These are phyloP conservation scores for Wickerhamiella galacta DNA, from an alignment of 805 yeast genomes.

Conservation along the genomic window DNA sequence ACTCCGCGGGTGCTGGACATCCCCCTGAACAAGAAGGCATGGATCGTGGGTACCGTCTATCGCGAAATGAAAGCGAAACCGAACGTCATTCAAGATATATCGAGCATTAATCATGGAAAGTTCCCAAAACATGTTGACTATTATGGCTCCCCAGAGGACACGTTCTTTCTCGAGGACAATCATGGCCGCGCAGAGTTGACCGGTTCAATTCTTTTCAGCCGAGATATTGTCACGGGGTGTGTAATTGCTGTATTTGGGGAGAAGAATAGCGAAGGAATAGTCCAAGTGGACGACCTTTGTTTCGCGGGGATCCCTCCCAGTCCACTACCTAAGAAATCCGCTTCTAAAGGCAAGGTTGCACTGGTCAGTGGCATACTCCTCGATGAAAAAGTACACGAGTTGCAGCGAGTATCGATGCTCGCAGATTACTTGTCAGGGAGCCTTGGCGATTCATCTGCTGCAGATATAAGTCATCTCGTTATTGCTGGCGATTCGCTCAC, in stretches of 20 bases:
- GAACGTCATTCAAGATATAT: slow-evolving; percentile 67
- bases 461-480: slow-evolving; percentile 33
- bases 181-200: slow-evolving; percentile 68
- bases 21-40: slow-evolving; percentile 41
- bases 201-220: slow-evolving; percentile 33
- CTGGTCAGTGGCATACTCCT: slow-evolving; percentile 63
- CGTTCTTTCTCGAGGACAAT: slow-evolving; percentile 74
- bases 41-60: slow-evolving; percentile 78
- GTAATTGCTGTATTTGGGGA: slow-evolving; percentile 75
- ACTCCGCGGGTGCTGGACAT: slow-evolving; percentile 46
- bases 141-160: slow-evolving; percentile 29
- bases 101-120: slow-evolving; percentile 19
- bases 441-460: slow-evolving; percentile 25
- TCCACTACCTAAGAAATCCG: neutral
- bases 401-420: slow-evolving; percentile 29
- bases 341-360: slow-evolving; percentile 31
- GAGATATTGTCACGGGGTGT: slow-evolving; percentile 66
- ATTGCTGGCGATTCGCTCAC: slow-evolving; percentile 60
- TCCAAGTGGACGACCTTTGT: slow-evolving; percentile 65
- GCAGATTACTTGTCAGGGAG: slow-evolving; percentile 61
- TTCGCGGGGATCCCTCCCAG: slow-evolving; percentile 41
- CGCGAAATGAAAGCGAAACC: slow-evolving; percentile 76
- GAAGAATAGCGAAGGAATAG: slow-evolving; percentile 67
- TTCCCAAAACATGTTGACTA: slow-evolving; percentile 18
- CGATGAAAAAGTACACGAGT: slow-evolving; percentile 26